Base-by-base conservation (phyloP, 2,329 filamentous ascomycete genomes). In the Aspergillus sp. region DNA sequence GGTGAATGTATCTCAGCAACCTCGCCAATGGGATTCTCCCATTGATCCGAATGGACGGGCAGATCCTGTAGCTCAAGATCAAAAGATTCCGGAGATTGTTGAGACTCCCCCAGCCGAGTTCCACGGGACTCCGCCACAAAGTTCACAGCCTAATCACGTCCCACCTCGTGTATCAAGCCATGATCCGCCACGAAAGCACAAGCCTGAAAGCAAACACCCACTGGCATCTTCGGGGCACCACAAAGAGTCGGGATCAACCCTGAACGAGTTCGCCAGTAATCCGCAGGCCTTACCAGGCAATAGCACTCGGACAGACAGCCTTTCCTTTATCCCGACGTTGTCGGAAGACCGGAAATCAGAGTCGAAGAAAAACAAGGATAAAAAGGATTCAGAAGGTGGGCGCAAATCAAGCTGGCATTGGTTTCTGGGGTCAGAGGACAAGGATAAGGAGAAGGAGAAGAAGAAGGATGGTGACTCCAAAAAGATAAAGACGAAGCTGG, bases 251-350 rank as follows among this genome's bases (percentile, higher is more conserved):
- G 65, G 74, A 49, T 80, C 83, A 50, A 84, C 81, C 1, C 77
- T 88, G 19, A 86, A 86, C 63, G 88, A 93, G 30, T 82, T 89
- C 62, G 80, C 83, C 9, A 83, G 83, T 30, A 82, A 83, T 59
- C 85, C 89, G 3, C 86, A 90, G n/a, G 80, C 86, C 27, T 75
- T 93, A 2, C 87, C 89, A 20, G 89, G 89, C 12, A 87, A 86
- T 55, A 85, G 80, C 56, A 87, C 83, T 7, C 84, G 89, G 46
- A 93, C 90, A 1, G 91, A 95, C 72, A 86, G 82, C 49, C 78
- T 96, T 13, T 91, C 90, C 0, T 89, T 92, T 64, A 92, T 95
- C 51, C 90, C 92, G 0, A 93, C 88, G 0, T 79, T 89, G 66
- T 67, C 79, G 1, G 89, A 93, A 57, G 90, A 95, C 54, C 89